Evolutionary conservation across 768 basidiomycete genomes (phyloP).

Genomic region (Trametes gibbosa): DNA sequence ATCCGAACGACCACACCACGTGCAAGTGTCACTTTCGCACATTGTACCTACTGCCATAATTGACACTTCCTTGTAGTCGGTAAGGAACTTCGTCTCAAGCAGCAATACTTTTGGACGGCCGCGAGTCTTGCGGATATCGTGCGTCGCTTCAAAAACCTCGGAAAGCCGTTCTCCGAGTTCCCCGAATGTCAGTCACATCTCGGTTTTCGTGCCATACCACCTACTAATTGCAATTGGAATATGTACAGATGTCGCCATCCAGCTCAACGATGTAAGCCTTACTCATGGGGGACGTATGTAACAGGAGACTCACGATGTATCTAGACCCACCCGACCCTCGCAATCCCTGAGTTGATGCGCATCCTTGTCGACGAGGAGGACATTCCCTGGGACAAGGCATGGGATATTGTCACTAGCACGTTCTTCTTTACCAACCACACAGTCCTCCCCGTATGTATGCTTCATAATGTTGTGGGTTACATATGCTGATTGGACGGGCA

Average conservation of each 20-base stretch:
- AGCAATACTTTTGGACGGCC: conserved; percentile 96
- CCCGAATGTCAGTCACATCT: conserved; percentile 63
- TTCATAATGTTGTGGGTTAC: background rate
- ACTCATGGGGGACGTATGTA: conserved; percentile 23
- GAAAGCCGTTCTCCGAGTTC: conserved; percentile 75
- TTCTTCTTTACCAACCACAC: conserved; percentile 98
- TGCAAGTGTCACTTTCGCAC: conserved; percentile 13
- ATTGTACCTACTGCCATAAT: background rate
- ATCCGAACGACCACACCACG: conserved; percentile 90
- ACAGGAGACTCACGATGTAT: background rate
- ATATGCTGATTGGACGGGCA: background rate
- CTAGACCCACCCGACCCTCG: conserved; percentile 92
- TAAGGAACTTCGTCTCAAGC: conserved; percentile 87
- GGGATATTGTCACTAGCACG: conserved; percentile 84
- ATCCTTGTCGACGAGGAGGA: conserved; percentile 92
- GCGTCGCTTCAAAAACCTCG: conserved; percentile 88
- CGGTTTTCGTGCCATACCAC: background rate
- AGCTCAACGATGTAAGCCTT: conserved; percentile 77
- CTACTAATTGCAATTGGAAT: conserved; percentile 1
- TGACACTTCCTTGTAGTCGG: conserved; percentile 48
- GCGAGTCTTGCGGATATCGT: conserved; percentile 87
- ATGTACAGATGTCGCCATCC: conserved; percentile 75
- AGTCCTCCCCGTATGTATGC: conserved; percentile 70
- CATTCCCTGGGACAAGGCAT: conserved; percentile 76
- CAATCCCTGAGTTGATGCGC: conserved; percentile 94